Evolutionary conservation across 2,329 filamentous ascomycete species (phyloP), one percentile per base, ranked within the genome.

Genomic region (Ceratocystis eucalypticola): DNA sequence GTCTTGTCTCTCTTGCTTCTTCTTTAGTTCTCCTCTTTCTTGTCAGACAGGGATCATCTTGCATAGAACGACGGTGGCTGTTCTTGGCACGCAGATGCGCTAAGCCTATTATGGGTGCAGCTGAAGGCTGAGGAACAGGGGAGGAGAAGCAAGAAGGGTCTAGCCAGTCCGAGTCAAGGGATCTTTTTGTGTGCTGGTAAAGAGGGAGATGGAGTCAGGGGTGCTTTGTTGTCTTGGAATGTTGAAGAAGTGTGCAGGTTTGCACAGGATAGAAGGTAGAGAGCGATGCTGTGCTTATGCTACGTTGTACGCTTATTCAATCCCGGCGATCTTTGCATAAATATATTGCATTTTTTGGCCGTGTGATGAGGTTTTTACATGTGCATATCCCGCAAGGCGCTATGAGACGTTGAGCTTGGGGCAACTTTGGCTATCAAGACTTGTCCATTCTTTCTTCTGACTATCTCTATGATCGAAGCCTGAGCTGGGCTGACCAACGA

Each of bases 91-190:
- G 55, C 55, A 59, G 55, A 59, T 59, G 55, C 25, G 55, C 55
- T 59, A 59, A 59, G 28, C 55, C 55, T 59, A 8, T 59, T 59
- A 8, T 10, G 17, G 55, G 15, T 8, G 22, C 28, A 59, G 55
- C 55, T 59, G 55, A 59, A 30, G 55, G 55, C 28, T 59, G 55
- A 59, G 15, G 33, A 33, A 20, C 55, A 59, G 55, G 55, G 55
- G 55, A 28, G 25, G 3, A 57, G 53, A 10, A 5, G 22, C 12
- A 41, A 12, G 10, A 41, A 12, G 37, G 22, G 53, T 30, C 17
- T 57, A 17, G 20, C 25, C 25, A 15, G 22, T 15, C 50, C 46
- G 5, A 48, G 46, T 22, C 46, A 48, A 12, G 48, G 48, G 20
- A 2, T n/a, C 10, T 28, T 53, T 53, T 17, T 4, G 5, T n/a